A percentile compares a stretch with the other conserved stretches of the same genome.
phyloP scores from a whole-genome alignment of 2,329 filamentous ascomycete genomes.

The Cladophialophora chaetospira region DNA sequence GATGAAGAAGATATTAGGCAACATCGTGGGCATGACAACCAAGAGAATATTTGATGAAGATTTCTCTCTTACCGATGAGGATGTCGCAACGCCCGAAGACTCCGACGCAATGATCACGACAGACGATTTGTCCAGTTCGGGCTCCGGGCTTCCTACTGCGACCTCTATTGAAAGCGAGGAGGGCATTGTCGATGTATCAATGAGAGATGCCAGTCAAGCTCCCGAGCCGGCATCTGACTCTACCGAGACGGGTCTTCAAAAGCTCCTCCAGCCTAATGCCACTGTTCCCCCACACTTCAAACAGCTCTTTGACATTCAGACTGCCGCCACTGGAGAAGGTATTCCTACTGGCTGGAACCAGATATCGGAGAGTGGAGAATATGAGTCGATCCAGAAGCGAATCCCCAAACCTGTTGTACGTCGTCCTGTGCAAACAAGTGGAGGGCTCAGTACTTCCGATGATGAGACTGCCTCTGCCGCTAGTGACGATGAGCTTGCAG shows the following conservation, averaged over 20 bases:
- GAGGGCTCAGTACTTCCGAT: conserved; percentile 26
- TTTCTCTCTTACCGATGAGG: conserved; percentile 51
- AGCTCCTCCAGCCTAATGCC: conserved; percentile 50
- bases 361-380: conserved; percentile 40
- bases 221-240: conserved; percentile 29
- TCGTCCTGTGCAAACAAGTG: conserved; percentile 35
- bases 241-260: conserved; percentile 38
- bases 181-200: conserved; percentile 84
- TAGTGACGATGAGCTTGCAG: conserved; percentile 39
- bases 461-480: conserved; percentile 35
- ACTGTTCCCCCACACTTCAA: conserved; percentile 66
- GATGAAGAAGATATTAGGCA: conserved; percentile 75
- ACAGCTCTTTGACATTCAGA: conserved; percentile 76
- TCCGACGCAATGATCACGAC: conserved; percentile 69
- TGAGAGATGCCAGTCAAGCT: conserved; percentile 63
- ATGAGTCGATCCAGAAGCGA: conserved; percentile 23
- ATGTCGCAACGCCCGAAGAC: conserved; percentile 52
- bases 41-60: conserved; percentile 60
- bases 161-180: conserved; percentile 86
- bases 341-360: conserved; percentile 71
- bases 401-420: conserved; percentile 26
- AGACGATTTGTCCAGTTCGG: conserved; percentile 65
- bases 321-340: conserved; percentile 59
- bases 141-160: conserved; percentile 68
- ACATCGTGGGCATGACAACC: conserved; percentile 75